Evolutionary conservation across 306 rosid genomes (phyloP), one percentile per base, ranked within the genome.

Genomic region (Medicago lupulina): DNA sequence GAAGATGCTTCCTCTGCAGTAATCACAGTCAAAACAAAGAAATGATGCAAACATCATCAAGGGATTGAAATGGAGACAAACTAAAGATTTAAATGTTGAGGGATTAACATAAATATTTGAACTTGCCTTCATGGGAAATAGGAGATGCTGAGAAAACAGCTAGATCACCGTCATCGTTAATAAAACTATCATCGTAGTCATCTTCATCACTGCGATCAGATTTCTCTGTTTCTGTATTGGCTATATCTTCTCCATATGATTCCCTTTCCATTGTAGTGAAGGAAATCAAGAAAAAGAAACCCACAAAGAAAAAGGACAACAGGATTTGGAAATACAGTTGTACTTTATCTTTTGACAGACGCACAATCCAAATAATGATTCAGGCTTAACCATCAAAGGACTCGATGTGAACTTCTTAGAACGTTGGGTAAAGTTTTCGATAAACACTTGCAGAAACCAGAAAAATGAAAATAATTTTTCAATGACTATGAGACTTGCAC

Each of bases 181-280:
- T 93, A 80, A 93, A 93, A 81, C 98, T 93, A 85, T 82, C 92
- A 0, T 88, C 98, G 47, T 88, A 93, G 18, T 82, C 77, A 19
- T 90, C 97, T 62, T 91, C 92, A 4, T 89, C 91, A 68, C 84
- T 81, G 61, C 59, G 43, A 78, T 70, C 74, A 14, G 98, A 89
- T 66, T 73, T 65, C 74, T 89, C 90, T 18, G 92, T 88, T 19
- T 93, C 97, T 2, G 97, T 88, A 71, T 91, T 86, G 0, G 87
- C 94, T 67, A 93, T 93, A 82, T 93, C 96, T 85, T 86, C 96
- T 58, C 98, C 98, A 62, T 61, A 88, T 11, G 98, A 90, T 81
- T 94, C 98, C 73, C 96, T 91, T 74, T 77, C 39, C 70, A 76
- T 75, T 73, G 31, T 53, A 31, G 91, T 85, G 60, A 83, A 84